These are phyloP conservation scores for Boletus insuetus DNA, from an alignment of 768 basidiomycete genomes.

Conservation along the genomic window DNA sequence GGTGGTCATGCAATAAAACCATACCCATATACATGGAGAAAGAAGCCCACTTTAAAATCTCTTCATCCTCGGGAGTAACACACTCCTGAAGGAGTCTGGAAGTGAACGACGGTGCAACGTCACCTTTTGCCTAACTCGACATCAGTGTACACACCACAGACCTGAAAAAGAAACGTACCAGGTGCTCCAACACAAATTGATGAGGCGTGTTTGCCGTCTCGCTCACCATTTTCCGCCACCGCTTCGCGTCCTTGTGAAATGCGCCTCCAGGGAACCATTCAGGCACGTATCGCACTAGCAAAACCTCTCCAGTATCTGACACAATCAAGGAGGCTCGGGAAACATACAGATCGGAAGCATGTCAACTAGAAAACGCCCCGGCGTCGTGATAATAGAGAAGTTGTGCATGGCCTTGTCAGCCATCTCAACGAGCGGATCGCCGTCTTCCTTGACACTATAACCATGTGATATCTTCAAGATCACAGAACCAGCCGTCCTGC, in stretches of 20 bases:
- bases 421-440: slow-evolving; percentile 33
- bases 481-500: slow-evolving; percentile 34
- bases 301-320: neutral
- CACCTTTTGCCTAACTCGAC: slow-evolving; percentile 2
- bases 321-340: neutral
- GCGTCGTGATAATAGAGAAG: slow-evolving; percentile 1
- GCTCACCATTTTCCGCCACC: slow-evolving; percentile 1
- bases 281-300: slow-evolving; percentile 15
- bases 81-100: slow-evolving; percentile 11
- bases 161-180: slow-evolving; percentile 4
- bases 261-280: slow-evolving; percentile 23
- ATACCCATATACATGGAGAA: slow-evolving; percentile 18
- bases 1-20: neutral
- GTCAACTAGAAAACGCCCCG: slow-evolving; percentile 15
- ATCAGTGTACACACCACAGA: neutral
- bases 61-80: slow-evolving; percentile 8
- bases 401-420: slow-evolving; percentile 23
- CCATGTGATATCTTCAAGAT: slow-evolving; percentile 38
- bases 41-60: slow-evolving; percentile 13
- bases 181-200: slow-evolving; percentile 9
- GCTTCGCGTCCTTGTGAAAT: slow-evolving; percentile 12
- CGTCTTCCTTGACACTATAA: slow-evolving; percentile 26
- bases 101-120: slow-evolving; percentile 11
- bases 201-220: slow-evolving; percentile 2
- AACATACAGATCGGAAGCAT: slow-evolving; percentile 7